phyloP scores from a whole-genome alignment of 2,329 filamentous ascomycete species.

The Cryphonectria naterciae region DNA sequence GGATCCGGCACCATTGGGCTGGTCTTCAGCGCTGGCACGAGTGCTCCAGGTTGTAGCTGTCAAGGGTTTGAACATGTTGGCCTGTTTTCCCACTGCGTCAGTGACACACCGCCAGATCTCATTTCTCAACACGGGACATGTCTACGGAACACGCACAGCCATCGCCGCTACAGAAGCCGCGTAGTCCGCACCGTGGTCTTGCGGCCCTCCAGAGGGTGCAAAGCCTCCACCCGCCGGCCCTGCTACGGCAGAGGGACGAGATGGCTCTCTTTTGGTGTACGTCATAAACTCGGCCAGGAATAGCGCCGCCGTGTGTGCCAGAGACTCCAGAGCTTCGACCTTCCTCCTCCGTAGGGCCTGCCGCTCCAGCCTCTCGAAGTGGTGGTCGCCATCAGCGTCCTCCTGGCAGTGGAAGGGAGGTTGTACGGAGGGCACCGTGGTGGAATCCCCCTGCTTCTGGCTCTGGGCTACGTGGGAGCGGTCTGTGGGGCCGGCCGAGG shows the following conservation, averaged over 20 bases:
- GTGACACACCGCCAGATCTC: neutral
- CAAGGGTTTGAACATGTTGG: conserved; percentile 8
- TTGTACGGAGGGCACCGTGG: neutral
- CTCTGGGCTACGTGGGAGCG: neutral
- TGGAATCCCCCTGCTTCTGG: neutral
- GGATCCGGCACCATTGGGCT: neutral
- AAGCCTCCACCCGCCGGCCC: neutral
- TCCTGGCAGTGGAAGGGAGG: neutral
- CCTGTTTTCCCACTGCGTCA: neutral
- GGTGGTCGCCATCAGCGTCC: neutral
- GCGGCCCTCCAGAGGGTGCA: neutral
- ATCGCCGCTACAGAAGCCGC: conserved; percentile 7
- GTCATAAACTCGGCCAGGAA: conserved; percentile 26
- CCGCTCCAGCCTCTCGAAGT: conserved; percentile 18
- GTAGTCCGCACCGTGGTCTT: neutral
- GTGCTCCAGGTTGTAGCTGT: neutral
- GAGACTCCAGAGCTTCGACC: conserved; percentile 27
- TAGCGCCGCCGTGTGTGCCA: conserved; percentile 24
- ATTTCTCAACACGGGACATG: neutral
- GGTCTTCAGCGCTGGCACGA: neutral
- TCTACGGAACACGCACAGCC: conserved; percentile 6
- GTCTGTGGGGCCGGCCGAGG: neutral
- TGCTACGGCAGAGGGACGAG: neutral
- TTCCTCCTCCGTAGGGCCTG: conserved; percentile 26
- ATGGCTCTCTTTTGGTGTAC: neutral